These are phyloP conservation scores for Cladosporium sp. DNA, from an alignment of 2,329 filamentous ascomycete species.

Conservation along the genomic window DNA sequence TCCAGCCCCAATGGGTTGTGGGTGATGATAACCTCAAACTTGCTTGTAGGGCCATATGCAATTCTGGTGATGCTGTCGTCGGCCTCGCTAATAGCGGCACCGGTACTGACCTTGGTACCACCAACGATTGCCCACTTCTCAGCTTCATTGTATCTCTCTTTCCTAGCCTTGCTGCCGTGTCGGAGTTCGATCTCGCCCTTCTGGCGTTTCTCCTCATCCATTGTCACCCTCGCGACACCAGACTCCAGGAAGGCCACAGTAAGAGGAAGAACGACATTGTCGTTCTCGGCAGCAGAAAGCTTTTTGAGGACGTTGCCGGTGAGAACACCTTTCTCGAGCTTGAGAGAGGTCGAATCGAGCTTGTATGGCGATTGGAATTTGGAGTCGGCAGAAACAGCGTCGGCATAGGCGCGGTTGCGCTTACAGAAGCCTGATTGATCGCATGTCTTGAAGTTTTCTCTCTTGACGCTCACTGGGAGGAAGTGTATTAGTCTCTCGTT, in stretches of 20 bases:
- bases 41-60: conserved; percentile 70
- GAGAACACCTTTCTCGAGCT: conserved; percentile 75
- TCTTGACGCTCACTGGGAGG: conserved; percentile 72
- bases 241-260: conserved; percentile 86
- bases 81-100: conserved; percentile 64
- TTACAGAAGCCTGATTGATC: conserved; percentile 95
- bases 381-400: conserved; percentile 62
- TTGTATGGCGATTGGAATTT: conserved; percentile 79
- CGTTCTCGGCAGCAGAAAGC: conserved; percentile 62
- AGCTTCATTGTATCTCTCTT: conserved; percentile 92
- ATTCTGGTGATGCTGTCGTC: conserved; percentile 66
- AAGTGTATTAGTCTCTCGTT: background rate
- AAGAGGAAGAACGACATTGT: conserved; percentile 74
- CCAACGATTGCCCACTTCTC: conserved; percentile 83
- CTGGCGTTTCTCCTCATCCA: conserved; percentile 87
- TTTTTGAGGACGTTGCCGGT: conserved; percentile 79
- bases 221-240: conserved; percentile 76
- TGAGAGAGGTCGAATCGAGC: conserved; percentile 66
- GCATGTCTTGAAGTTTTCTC: conserved; percentile 96
- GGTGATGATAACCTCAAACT: conserved; percentile 77
- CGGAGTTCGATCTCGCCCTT: conserved; percentile 86
- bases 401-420: conserved; percentile 85
- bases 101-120: conserved; percentile 67
- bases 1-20: conserved; percentile 80
- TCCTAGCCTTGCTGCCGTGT: conserved; percentile 76